Evolutionary conservation across 371 early-diverging fungal genomes (phyloP), one percentile per base, ranked within the genome.

Genomic region (Entomophthora muscae): DNA sequence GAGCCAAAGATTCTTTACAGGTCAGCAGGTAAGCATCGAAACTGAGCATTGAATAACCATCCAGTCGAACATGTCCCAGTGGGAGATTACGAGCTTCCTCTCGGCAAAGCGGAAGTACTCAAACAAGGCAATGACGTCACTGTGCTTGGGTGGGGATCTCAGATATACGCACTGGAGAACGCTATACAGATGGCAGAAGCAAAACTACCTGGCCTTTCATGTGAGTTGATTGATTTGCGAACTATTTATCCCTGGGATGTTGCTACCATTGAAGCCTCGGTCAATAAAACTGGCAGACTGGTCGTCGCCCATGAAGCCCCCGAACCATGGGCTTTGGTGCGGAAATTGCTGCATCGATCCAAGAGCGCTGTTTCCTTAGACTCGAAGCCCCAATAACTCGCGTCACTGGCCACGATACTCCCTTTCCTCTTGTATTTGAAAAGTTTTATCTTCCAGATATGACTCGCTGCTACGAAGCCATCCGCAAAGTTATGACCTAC

Each of bases 1-100:
- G 98, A 98, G 73, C 98, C 98, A 66, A 98, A 98, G 75, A 87
- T 90, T 60, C 78, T 98, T 23, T 98, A 98, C 72, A 85, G 98
- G 51, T 83, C 93, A 52, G 92, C 98, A 27, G 84, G 86, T 84
- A 71, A 58, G 65, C 27, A 22, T 3, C 1, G 24, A 57, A 13
- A 0, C n/a, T 13, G 17, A 26, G 0, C 10, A 67, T 21, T 52
- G 28, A 53, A 2, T 52, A 53, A 31, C 27, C 42, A 24, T 66
- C 52, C 67, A 85, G 96, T 93, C 28, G 98, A 98, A 71, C 88
- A 91, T 67, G 96, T 98, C 0, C 98, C 98, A 42, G 83, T 86
- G 1, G 93, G 81, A 28, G 97, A 96, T 66, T 98, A 89, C 70
- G 86, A 78, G 66, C 72, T 98, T 27, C 95, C 97, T 1, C 67